Conservation (phyloP, 805 yeast species). For the Kuraishia hungarica region DNA sequence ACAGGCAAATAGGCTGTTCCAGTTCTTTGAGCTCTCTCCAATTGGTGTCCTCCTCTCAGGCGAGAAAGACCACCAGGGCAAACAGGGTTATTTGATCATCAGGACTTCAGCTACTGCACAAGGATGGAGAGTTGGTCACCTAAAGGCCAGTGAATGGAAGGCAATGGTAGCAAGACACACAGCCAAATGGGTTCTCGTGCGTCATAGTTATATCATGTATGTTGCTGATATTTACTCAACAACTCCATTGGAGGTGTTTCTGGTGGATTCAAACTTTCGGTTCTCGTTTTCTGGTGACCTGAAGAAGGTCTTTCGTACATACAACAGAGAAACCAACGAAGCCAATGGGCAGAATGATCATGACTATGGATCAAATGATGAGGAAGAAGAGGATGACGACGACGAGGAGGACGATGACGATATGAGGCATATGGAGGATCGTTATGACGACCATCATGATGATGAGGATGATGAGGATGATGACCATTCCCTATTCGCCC, state of each 20-base stretch:
- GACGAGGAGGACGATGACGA: constrained; percentile 7
- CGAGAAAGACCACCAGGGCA: constrained; percentile 77
- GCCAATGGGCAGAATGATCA: constrained; percentile 10
- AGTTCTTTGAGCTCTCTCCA: constrained; percentile 85
- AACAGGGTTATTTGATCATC: constrained; percentile 78
- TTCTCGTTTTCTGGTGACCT: constrained; percentile 35
- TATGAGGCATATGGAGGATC: constrained; percentile 11
- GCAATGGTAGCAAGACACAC: constrained; percentile 90
- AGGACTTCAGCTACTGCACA: constrained; percentile 79
- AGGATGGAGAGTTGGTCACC: constrained; percentile 95
- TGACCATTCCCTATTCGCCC: constrained; percentile 16
- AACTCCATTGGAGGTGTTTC: constrained; percentile 81
- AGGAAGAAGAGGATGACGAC: constrained; percentile 12
- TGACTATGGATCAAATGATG: constrained; percentile 11
- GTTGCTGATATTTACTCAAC: constrained; percentile 84
- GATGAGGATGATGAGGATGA: constrained; percentile 26
- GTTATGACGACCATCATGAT: constrained; percentile 6
- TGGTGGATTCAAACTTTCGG: constrained; percentile 73
- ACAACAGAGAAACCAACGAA: constrained; percentile 7
- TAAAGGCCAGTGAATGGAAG: constrained; percentile 65
- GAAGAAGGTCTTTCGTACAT: neutral
- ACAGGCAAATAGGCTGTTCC: constrained; percentile 75
- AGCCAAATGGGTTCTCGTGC: constrained; percentile 83
- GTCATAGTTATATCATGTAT: constrained; percentile 78
- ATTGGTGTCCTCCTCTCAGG: constrained; percentile 75